A percentile compares a stretch with the other conserved stretches of the same genome.
Evolutionary conservation across 768 basidiomycete species (phyloP).

Genomic region (Kwoniella sp.): DNA sequence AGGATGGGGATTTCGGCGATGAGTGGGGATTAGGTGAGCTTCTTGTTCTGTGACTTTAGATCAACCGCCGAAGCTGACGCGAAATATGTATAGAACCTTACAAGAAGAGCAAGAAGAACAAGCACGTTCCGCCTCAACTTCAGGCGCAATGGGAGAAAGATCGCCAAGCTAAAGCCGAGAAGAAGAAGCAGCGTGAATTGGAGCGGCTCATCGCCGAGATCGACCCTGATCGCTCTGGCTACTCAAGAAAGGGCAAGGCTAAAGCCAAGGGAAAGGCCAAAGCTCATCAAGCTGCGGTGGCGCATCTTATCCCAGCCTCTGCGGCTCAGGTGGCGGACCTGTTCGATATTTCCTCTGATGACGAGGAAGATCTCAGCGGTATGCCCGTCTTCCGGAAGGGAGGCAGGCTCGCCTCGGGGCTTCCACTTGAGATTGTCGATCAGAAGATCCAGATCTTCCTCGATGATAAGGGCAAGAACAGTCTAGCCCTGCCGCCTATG

Average conservation of each 20-base stretch:
- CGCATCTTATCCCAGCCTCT: conserved; percentile 46
- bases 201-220: conserved; percentile 64
- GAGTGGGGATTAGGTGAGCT: conserved; percentile 30
- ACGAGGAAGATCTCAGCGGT: conserved; percentile 19
- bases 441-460: conserved; percentile 71
- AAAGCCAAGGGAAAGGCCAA: conserved; percentile 57
- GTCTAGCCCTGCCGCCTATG: conserved; percentile 77
- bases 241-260: conserved; percentile 57
- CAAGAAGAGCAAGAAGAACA: conserved; percentile 53
- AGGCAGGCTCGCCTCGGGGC: conserved; percentile 22
- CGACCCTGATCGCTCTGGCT: conserved; percentile 67
- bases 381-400: conserved; percentile 25
- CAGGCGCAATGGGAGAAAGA: conserved; percentile 76
- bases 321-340: conserved; percentile 63
- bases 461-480: conserved; percentile 60
- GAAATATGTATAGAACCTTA: conserved; percentile 42
- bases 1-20: conserved; percentile 61
- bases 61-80: background rate
- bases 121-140: conserved; percentile 63
- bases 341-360: conserved; percentile 62
- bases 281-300: conserved; percentile 56
- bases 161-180: conserved; percentile 77
- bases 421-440: conserved; percentile 33
- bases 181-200: conserved; percentile 66
- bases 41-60: background rate